phyloP scores from a whole-genome alignment of 257 asterid species.

The Forsythia suspensa region DNA sequence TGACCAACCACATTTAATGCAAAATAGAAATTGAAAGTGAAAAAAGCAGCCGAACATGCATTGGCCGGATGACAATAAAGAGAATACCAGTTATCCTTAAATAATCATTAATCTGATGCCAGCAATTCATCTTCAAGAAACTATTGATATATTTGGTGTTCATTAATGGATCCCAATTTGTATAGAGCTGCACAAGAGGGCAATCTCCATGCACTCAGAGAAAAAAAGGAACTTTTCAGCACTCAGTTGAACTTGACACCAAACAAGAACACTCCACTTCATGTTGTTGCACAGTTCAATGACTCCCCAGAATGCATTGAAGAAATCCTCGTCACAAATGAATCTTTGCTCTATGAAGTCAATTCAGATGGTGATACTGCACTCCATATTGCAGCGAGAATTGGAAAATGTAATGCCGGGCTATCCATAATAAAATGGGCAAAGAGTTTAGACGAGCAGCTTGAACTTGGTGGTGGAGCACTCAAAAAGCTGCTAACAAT shows the following conservation, averaged over 20 bases:
- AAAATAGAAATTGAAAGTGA: no score
- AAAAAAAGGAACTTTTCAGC: neutral
- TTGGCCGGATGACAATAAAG: no score
- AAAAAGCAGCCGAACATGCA: no score
- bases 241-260: constrained; percentile 22
- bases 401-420: neutral
- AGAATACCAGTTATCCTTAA: no score
- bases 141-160: no score
- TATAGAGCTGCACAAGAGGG: constrained; percentile 8
- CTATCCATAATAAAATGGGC: neutral
- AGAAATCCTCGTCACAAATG: neutral
- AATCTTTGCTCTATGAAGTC: neutral
- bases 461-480: neutral
- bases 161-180: neutral
- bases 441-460: neutral
- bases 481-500: constrained; percentile 9
- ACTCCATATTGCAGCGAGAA: constrained; percentile 27
- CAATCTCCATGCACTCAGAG: neutral
- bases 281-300: constrained; percentile 20
- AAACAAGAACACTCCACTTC: constrained; percentile 23
- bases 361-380: constrained; percentile 24
- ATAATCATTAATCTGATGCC: no score
- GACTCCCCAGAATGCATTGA: neutral
- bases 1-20: no score
- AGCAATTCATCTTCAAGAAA: no score